Base-by-base conservation (phyloP, 2,329 filamentous ascomycete species). In the Diaporthe humulicola region DNA sequence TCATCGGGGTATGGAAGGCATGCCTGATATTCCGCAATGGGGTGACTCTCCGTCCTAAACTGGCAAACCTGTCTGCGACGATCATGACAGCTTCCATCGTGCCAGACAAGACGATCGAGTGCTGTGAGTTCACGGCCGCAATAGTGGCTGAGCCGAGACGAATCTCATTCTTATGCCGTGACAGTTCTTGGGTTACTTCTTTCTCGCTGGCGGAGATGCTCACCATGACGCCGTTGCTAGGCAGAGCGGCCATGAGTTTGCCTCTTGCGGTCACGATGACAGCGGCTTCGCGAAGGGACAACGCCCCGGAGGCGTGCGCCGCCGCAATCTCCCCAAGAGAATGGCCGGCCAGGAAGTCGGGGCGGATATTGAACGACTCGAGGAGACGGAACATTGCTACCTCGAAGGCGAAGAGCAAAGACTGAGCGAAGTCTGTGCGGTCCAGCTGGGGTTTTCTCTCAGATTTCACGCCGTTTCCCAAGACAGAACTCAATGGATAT, bases 371-470 rank as follows among this genome's bases (percentile, higher is more conserved):
- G 77, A 79, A 81, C 36, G 76, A 79, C 71, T 79, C 54, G 81
- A 83, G 84, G 12, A 83, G 70, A 28, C 76, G 73, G 76, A 78
- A 82, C 10, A 84, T 76, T 1, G 81, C 79, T 7, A 83, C 79
- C 64, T 84, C 80, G 17, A 84, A 66, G 10, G 82, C 77, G 60
- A 83, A 84, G 17, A 84, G 74, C 36, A 81, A 81, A 28, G 82
- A 78, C 75, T 84, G 83, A 30, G 80, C 78, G 74, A 79, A 81
- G 64, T 82, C 81, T 2, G 82, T 81, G 17, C 79, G 79, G 40
- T 79, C 42, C 22, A 84, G 71, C 10, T 38, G 70, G 7, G 7
- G 33, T 8, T 14, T 6, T 17, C 10, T 15, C 4, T 19, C 42
- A 12, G 1, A 3, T 14, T 22, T 38, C 17, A 40, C 48, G 70